Evolutionary conservation across 306 rosid genomes (phyloP), one percentile per base, ranked within the genome.

Genomic region (Nissolia schottii): DNA sequence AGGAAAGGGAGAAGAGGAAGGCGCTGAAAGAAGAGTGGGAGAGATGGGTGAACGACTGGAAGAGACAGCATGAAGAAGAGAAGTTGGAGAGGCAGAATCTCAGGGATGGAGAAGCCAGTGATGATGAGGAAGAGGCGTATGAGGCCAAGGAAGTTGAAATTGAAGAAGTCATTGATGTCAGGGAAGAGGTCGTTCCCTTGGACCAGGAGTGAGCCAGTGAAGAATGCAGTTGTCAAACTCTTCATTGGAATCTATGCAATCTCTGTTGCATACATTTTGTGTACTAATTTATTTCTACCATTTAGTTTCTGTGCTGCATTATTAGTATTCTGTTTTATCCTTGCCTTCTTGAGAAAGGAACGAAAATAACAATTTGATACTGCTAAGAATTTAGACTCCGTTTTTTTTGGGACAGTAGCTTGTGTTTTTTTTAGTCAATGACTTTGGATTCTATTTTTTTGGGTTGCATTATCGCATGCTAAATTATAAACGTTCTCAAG

Each of bases 51-150:
- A 73, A 70, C 49, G 85, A 90, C 59, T 93, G 98, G 98, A 90
- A 83, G 83, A 75, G 16, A 67, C 23, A 76, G 80, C 89, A 90
- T 0, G 98, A 93, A 45, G 81, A 68, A 50, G 86, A 85, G 43
- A 82, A 74, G 70, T 48, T 55, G 2, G 50, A 25, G 11, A 79
- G 98, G 77, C 80, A 82, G 79, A 61, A 72, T 25, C 92, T 93
- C 0, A 71, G 98, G 75, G 96, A 93, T 0, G 98, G 98, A 3
- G 98, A 93, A 67, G 97, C 84, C 3, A 90, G 98, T 22, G 98
- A 93, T 2, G 98, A 93, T 57, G 98, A 93, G 55, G 98, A 90
- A 57, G 98, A 93, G 76, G 51, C n/a, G 51, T 92, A 90, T 0
- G 96, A 92, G 77, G 98, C 98, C 13, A 89, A 87, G 69, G 96